phyloP scores from a whole-genome alignment of 345 rosid genomes.

The Salix arbutifolia region DNA sequence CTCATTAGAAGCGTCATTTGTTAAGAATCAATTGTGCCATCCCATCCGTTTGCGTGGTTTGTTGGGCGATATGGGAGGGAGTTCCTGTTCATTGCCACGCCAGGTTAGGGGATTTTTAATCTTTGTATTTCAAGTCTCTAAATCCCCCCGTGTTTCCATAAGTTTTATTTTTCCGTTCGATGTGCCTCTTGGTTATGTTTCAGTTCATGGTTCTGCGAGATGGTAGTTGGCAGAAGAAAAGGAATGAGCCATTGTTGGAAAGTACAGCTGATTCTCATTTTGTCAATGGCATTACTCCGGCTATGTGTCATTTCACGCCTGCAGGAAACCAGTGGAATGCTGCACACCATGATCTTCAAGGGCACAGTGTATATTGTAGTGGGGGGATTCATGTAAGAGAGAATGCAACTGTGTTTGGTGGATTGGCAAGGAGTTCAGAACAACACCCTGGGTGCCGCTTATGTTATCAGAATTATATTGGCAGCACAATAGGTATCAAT shows the following conservation, averaged over 20 bases:
- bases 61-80: slow-evolving; percentile 14
- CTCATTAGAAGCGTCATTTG: slow-evolving; percentile 62
- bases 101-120: slow-evolving; percentile 42
- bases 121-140: not conserved
- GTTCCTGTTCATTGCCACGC: slow-evolving; percentile 20
- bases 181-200: slow-evolving; percentile 1
- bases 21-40: slow-evolving; percentile 45
- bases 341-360: slow-evolving; percentile 18
- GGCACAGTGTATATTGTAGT: not conserved
- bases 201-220: slow-evolving; percentile 46
- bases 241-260: slow-evolving; percentile 29
- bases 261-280: slow-evolving; percentile 39
- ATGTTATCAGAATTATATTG: slow-evolving; percentile 21
- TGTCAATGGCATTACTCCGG: slow-evolving; percentile 14
- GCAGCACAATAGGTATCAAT: slow-evolving; percentile 42
- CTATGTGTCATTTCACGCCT: slow-evolving; percentile 10
- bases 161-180: slow-evolving; percentile 5
- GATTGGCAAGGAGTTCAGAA: slow-evolving; percentile 18
- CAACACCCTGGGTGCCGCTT: slow-evolving; percentile 10
- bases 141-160: not conserved
- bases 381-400: slow-evolving; percentile 23
- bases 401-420: slow-evolving; percentile 22
- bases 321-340: slow-evolving; percentile 1
- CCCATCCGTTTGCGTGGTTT: slow-evolving; percentile 23
- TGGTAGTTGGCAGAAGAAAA: slow-evolving; percentile 41